Evolutionary conservation across 208 protist genomes (phyloP).

Genomic region (Crithidia sp.): DNA sequence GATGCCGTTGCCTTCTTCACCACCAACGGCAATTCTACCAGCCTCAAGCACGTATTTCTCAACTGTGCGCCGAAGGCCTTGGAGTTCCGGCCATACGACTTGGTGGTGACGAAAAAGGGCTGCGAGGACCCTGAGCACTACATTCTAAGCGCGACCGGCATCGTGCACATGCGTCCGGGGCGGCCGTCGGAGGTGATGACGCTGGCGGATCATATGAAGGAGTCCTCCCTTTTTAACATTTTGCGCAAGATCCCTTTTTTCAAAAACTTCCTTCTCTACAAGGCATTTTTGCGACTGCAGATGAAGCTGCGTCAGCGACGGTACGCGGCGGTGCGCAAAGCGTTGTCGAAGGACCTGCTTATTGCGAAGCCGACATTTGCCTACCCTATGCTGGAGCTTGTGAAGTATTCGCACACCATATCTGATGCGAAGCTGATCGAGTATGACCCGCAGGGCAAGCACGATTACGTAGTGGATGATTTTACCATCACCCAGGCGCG

Average conservation of each 20-base stretch:
- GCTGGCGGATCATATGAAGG: conserved; percentile 91
- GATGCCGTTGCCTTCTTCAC: conserved; percentile 95
- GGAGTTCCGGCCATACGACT: conserved; percentile 94
- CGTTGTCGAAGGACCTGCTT: conserved; percentile 79
- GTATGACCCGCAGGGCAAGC: conserved; percentile 87
- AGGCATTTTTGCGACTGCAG: conserved; percentile 89
- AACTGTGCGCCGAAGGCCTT: conserved; percentile 74
- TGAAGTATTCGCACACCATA: conserved; percentile 84
- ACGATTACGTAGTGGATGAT: conserved; percentile 91
- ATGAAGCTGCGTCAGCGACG: conserved; percentile 74
- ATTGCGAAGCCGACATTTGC: conserved; percentile 90
- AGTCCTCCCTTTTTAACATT: conserved; percentile 93
- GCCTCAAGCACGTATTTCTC: conserved; percentile 94
- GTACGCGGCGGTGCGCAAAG: conserved; percentile 71
- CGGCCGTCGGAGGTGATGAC: conserved; percentile 92
- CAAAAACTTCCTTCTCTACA: conserved; percentile 91
- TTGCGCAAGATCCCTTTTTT: conserved; percentile 93
- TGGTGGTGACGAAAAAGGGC: conserved; percentile 80
- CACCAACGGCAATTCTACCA: conserved; percentile 77
- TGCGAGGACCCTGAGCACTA: conserved; percentile 91
- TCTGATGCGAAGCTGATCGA: conserved; percentile 66
- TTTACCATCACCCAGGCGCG: conserved; percentile 72
- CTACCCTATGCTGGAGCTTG: conserved; percentile 72
- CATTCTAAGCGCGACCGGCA: conserved; percentile 93
- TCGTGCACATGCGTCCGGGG: conserved; percentile 92